phyloP scores from a whole-genome alignment of 1,284 basidiomycete genomes.

The Pseudozyma tsukubaensis region DNA sequence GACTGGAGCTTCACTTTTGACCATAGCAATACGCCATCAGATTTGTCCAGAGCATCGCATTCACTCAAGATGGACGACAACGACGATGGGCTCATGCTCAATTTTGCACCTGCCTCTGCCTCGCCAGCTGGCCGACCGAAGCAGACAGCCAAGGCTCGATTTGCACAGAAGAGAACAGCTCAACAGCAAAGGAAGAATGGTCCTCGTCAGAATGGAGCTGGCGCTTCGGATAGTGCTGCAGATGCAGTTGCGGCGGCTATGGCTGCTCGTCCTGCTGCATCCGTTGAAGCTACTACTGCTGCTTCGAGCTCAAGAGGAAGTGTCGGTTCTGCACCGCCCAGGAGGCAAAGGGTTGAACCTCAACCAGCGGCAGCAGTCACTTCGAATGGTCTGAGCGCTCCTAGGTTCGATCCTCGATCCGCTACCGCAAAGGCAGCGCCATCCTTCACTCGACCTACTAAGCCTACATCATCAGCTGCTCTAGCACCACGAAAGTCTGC shows the following conservation, averaged over 20 bases:
- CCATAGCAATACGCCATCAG: not conserved
- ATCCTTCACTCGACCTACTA: slow-evolving; percentile 3
- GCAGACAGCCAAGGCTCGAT: slow-evolving; percentile 44
- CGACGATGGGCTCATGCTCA: slow-evolving; percentile 65
- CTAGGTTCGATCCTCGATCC: slow-evolving; percentile 32
- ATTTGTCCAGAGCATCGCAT: too few relatives aligned
- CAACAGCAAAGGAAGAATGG: slow-evolving; percentile 32
- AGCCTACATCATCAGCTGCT: not conserved
- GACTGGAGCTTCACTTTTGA: not conserved
- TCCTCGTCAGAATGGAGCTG: slow-evolving; percentile 4
- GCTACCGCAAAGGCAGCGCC: slow-evolving; percentile 5
- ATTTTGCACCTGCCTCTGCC: slow-evolving; percentile 57
- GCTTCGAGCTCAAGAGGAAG: slow-evolving; percentile 3
- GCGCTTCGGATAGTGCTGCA: not conserved
- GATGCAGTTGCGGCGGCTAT: slow-evolving; percentile 1
- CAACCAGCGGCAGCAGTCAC: slow-evolving; percentile 7
- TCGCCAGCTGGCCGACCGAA: slow-evolving; percentile 28
- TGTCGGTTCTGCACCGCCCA: slow-evolving; percentile 12
- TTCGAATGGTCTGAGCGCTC: slow-evolving; percentile 12
- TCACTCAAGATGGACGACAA: slow-evolving; percentile 58
- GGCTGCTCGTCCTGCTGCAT: not conserved
- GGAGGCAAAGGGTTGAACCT: slow-evolving; percentile 26
- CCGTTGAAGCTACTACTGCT: not conserved
- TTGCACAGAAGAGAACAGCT: slow-evolving; percentile 31
- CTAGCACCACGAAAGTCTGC: slow-evolving; percentile 10